A percentile compares a stretch with the other conserved stretches of the same genome.
These are phyloP conservation scores for Linaria vulgaris DNA, from an alignment of 257 asterid genomes.

Conservation along the genomic window DNA sequence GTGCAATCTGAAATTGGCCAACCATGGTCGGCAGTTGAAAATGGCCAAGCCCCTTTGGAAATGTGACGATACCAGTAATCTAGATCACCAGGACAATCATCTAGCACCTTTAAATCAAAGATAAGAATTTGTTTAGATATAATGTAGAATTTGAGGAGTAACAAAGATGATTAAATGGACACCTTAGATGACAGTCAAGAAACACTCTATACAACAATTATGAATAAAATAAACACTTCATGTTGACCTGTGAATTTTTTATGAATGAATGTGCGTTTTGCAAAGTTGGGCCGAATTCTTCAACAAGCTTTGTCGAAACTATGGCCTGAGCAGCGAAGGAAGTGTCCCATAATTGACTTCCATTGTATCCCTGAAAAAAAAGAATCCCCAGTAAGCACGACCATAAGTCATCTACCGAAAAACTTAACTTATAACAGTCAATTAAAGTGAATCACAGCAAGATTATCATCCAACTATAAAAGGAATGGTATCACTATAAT, in stretches of 20 bases:
- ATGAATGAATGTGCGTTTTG: conserved; percentile 69
- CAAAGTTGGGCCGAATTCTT: conserved; percentile 71
- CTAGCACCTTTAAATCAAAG: conserved; percentile 59
- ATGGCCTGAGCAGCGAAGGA: conserved; percentile 90
- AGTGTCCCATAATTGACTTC: conserved; percentile 97
- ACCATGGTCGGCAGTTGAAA: conserved; percentile 96
- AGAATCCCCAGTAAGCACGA: conserved; percentile 5
- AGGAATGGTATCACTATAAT: conserved; percentile 9
- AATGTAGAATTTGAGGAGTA: conserved; percentile 14
- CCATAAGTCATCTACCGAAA: conserved; percentile 1
- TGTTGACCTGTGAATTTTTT: conserved; percentile 71
- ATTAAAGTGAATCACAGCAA: conserved; percentile 8
- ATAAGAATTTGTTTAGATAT: conserved; percentile 19
- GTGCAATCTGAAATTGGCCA: conserved; percentile 99
- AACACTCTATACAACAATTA: conserved; percentile 1
- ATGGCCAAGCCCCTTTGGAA: conserved; percentile 99
- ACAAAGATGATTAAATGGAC: conserved; percentile 15
- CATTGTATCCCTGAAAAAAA: conserved; percentile 81
- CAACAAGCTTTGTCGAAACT: conserved; percentile 56
- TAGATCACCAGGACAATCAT: conserved; percentile 86
- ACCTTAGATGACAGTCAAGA: conserved; percentile 15
- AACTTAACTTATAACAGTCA: neutral
- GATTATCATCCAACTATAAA: conserved; percentile 10
- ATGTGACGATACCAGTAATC: conserved; percentile 87
- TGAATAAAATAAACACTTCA: conserved; percentile 8